A percentile compares a stretch with the other conserved stretches of the same genome.
Evolutionary conservation across 306 rosid genomes (phyloP).

Genomic region (Hippophae tibetana): DNA sequence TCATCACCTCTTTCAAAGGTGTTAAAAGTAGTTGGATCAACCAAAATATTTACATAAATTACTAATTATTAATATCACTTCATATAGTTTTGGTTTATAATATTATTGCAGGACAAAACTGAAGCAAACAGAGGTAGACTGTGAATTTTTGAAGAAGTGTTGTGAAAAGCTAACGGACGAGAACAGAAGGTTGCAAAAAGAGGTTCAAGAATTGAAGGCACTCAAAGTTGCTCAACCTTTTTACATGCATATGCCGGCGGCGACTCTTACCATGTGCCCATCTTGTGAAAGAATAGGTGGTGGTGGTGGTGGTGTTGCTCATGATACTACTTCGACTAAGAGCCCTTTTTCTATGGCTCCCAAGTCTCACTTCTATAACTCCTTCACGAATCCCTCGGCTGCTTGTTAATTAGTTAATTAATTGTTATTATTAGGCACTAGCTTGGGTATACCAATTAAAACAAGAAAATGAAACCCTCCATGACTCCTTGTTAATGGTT

Average conservation of each 20-base stretch:
- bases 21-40: no score
- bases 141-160: conserved; percentile 84
- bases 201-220: conserved; percentile 72
- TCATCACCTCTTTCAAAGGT: no score
- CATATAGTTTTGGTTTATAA: no score
- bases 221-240: conserved; percentile 53
- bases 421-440: no score
- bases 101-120: conserved; percentile 62
- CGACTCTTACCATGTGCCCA: conserved; percentile 79
- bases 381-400: conserved; percentile 75
- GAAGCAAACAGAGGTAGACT: conserved; percentile 93
- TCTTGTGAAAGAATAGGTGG: conserved; percentile 69
- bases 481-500: conserved; percentile 31
- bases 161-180: conserved; percentile 82
- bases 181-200: conserved; percentile 72
- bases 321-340: conserved; percentile 25
- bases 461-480: no score
- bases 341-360: conserved; percentile 55
- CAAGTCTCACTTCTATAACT: conserved; percentile 57
- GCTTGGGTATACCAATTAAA: no score
- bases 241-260: conserved; percentile 88
- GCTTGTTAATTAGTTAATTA: conserved; percentile 42
- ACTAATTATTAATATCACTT: no score
- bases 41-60: no score
- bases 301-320: conserved; percentile 21